Evolutionary conservation across 257 asterid genomes (phyloP).

Genomic region (Lantana camara): DNA sequence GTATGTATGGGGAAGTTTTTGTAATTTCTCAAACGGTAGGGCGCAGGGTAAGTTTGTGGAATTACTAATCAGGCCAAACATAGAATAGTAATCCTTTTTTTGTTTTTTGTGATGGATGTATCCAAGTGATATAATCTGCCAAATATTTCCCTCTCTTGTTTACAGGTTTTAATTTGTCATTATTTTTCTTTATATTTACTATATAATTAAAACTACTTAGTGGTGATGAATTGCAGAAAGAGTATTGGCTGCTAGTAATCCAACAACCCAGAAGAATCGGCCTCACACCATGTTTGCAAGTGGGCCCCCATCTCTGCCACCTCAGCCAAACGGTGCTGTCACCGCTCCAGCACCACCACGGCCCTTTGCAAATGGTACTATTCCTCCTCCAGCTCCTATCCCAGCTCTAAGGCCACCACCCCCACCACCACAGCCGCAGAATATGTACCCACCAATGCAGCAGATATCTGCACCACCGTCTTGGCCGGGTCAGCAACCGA

Average conservation of each 20-base stretch:
- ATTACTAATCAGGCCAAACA: too few species aligned
- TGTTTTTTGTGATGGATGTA: too few species aligned
- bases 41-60: too few species aligned
- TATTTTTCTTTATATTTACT: too few species aligned
- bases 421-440: conserved; percentile 46
- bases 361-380: conserved; percentile 66
- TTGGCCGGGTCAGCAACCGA: conserved; percentile 81
- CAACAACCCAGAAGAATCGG: conserved; percentile 69
- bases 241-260: conserved; percentile 90
- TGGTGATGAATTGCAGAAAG: conserved; percentile 57
- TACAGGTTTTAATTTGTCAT: too few species aligned
- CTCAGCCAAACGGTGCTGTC: conserved; percentile 59
- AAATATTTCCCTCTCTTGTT: too few species aligned
- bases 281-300: conserved; percentile 97
- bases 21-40: too few species aligned
- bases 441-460: conserved; percentile 60
- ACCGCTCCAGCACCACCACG: conserved; percentile 65
- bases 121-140: too few species aligned
- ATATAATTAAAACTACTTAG: neutral
- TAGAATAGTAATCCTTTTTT: too few species aligned
- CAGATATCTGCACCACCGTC: conserved; percentile 62
- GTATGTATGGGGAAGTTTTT: too few species aligned
- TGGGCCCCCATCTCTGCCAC: conserved; percentile 78
- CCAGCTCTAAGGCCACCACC: conserved; percentile 66
- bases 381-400: conserved; percentile 73